A percentile compares a stretch with the other conserved stretches of the same genome.
phyloP scores from a whole-genome alignment of 1,284 basidiomycete genomes.

The Heliocybe sulcata region DNA sequence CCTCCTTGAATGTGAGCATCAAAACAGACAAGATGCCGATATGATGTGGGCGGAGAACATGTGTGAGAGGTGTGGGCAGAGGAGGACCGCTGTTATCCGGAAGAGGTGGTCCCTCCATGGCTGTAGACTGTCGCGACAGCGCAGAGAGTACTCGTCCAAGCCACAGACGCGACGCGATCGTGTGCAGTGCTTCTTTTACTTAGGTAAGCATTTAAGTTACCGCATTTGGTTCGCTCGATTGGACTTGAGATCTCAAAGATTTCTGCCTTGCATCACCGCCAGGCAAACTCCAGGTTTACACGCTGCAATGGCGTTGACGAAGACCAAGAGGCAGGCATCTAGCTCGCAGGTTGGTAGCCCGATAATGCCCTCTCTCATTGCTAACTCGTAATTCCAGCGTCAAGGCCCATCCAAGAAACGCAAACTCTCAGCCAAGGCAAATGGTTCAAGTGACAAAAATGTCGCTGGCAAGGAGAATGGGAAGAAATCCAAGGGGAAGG shows the following conservation, averaged over 20 bases:
- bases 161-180: background rate
- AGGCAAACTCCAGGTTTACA: too few relatives aligned
- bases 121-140: too few relatives aligned
- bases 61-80: conserved; percentile 21
- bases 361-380: background rate
- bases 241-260: background rate
- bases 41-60: conserved; percentile 68
- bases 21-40: conserved; percentile 57
- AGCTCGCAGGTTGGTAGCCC: background rate
- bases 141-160: too few relatives aligned
- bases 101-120: conserved; percentile 5
- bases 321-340: background rate
- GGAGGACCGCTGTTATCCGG: conserved; percentile 37
- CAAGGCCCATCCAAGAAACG: conserved; percentile 29
- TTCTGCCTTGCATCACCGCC: background rate
- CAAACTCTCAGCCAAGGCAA: conserved; percentile 17
- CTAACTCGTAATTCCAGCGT: background rate
- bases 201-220: background rate
- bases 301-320: background rate
- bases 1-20: conserved; percentile 45
- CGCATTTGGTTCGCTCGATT: background rate
- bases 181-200: background rate
- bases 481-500: conserved; percentile 43
- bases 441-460: background rate
- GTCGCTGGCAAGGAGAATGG: conserved; percentile 5